Conservation (phyloP, 352 stramenopile genomes). For the Pythium rishiriense region DNA sequence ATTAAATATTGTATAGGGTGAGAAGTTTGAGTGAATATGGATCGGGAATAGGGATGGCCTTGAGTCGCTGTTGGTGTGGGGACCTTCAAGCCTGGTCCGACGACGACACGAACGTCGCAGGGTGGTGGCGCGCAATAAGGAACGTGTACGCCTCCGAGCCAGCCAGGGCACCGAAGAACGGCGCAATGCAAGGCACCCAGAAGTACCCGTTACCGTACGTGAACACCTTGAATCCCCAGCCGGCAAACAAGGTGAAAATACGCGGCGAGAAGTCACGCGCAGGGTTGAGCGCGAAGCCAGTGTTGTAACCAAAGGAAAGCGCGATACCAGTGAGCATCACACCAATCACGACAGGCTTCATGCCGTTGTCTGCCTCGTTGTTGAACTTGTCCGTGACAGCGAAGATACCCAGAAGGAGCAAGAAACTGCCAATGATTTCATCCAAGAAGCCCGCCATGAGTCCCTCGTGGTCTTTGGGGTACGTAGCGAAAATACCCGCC, state of each 20-base stretch:
- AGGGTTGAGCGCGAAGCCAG: constrained; percentile 72
- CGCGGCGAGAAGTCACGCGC: constrained; percentile 69
- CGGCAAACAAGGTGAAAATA: constrained; percentile 59
- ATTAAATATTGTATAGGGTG: background rate
- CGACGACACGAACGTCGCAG: constrained; percentile 45
- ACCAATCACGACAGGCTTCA: constrained; percentile 70
- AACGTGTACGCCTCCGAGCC: constrained; percentile 67
- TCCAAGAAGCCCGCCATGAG: constrained; percentile 62
- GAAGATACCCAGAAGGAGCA: constrained; percentile 71
- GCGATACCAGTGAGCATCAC: constrained; percentile 75
- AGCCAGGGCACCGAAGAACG: constrained; percentile 63
- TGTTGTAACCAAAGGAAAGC: constrained; percentile 81
- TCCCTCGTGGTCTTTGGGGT: constrained; percentile 66
- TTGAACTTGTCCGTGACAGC: constrained; percentile 73
- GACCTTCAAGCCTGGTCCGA: constrained; percentile 30
- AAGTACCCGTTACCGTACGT: constrained; percentile 72
- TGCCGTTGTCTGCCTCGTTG: constrained; percentile 62
- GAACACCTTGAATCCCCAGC: constrained; percentile 72
- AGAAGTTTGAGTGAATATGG: constrained; percentile 6
- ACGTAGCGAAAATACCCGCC: constrained; percentile 72
- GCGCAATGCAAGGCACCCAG: constrained; percentile 70
- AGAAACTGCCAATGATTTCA: constrained; percentile 56
- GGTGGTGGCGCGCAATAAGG: constrained; percentile 65
- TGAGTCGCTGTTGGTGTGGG: background rate
- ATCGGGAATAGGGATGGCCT: background rate